Evolutionary conservation across 2,329 filamentous ascomycete species (phyloP).

Genomic region (Huntiella savannae): DNA sequence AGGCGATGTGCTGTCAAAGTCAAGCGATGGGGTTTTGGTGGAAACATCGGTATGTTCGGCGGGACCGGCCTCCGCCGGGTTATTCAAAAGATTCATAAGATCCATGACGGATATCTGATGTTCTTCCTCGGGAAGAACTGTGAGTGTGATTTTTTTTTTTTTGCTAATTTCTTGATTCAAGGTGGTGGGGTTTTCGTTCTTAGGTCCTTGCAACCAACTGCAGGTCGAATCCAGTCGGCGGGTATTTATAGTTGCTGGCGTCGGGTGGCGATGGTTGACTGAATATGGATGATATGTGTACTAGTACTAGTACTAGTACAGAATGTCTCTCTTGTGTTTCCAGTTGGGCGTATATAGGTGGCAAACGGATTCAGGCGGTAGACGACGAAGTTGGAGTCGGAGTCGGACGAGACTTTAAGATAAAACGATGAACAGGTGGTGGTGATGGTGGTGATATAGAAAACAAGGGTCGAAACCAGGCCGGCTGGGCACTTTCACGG

Average conservation of each 20-base stretch:
- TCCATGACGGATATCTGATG: conserved; percentile 4
- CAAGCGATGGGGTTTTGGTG: conserved; percentile 10
- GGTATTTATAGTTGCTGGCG: neutral
- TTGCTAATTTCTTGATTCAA: neutral
- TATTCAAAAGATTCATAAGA: conserved; percentile 10
- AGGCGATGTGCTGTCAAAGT: conserved; percentile 15
- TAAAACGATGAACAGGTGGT: neutral
- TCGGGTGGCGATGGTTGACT: no score
- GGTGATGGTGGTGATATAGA: neutral
- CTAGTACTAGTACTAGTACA: no score
- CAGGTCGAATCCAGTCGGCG: conserved; percentile 10
- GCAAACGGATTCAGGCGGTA: neutral
- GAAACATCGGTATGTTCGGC: conserved; percentile 2
- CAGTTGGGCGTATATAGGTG: no score
- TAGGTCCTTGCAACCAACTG: neutral
- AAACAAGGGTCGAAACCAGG: conserved; percentile 7
- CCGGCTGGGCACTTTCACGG: conserved; percentile 10
- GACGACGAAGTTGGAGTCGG: neutral
- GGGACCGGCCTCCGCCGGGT: conserved; percentile 5
- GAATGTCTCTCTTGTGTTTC: no score
- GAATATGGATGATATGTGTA: no score
- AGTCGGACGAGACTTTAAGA: neutral
- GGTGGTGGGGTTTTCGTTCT: neutral
- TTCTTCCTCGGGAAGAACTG: conserved; percentile 8
- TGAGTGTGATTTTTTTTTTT: neutral